These are phyloP conservation scores for Penicilliopsis zonata DNA, from an alignment of 495 filamentous ascomycete genomes.

Conservation along the genomic window DNA sequence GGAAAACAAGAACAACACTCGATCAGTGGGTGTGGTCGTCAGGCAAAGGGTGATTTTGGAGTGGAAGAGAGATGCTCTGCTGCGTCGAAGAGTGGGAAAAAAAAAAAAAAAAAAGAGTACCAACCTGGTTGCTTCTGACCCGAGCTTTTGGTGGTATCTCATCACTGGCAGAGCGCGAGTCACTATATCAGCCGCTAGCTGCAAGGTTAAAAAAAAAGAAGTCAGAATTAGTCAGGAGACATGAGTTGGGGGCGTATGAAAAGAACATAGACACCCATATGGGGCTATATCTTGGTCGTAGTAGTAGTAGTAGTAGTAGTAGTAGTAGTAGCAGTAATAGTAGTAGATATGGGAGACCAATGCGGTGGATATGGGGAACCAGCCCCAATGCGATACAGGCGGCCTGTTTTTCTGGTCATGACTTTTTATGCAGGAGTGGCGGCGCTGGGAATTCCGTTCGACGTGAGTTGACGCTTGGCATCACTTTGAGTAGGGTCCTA, in stretches of 20 bases:
- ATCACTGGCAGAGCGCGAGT: constrained; percentile 6
- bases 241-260: no score
- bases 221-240: constrained; percentile 13
- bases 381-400: constrained; percentile 16
- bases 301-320: no score
- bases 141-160: constrained; percentile 9
- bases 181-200: constrained; percentile 11
- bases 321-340: no score
- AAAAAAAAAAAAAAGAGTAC: no score
- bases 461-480: constrained; percentile 28
- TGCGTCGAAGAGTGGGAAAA: no score
- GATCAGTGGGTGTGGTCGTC: no score
- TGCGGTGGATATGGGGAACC: no score
- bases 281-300: constrained; percentile 2
- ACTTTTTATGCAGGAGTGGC: constrained; percentile 29
- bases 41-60: no score
- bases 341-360: no score
- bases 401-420: constrained; percentile 7
- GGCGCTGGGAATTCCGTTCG: constrained; percentile 16
- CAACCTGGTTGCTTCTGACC: constrained; percentile 24
- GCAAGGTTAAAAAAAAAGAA: no score
- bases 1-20: no score
- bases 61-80: no score
- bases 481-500: constrained; percentile 21
- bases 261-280: constrained; percentile 1